Evolutionary conservation across 2,329 filamentous ascomycete species (phyloP), one percentile per base, ranked within the genome.

Genomic region (Xylariales sp.): DNA sequence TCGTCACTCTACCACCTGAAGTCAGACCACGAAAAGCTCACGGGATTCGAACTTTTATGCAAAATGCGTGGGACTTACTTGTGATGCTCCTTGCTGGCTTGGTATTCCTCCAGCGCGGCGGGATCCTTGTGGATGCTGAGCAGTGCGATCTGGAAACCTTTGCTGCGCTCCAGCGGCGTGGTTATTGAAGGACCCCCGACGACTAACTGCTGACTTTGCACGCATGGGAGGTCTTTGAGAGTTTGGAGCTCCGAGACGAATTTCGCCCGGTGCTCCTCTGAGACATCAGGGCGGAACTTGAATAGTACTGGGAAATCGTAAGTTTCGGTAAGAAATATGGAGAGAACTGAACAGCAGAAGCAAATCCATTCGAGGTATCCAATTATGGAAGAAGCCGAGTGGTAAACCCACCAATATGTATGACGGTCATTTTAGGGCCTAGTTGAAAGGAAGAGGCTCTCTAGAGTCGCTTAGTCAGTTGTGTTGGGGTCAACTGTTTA

Each of bases 161-260:
- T 73, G 51, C 71, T 76, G 14, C 66, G 59, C 23, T 69, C 69
- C 7, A 70, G 65, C 0, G 73, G 72, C 16, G 69, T 60, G 0
- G 73, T 77, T 5, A 77, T 60, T 0, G 71, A 74, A 0, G 72
- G 72, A 0, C 73, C 70, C 0, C 74, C 74, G 5, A 76, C 72
- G 1, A 72, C 50, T 1, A 77, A 61, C 2, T 64, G 62, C n/a
- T 65, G 59, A 11, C 66, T 50, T 33, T 72, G 63, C 16, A 77
- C 72, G 28, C 65, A 73, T 0, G 69, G 43, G 4, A 77, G 55
- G 3, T 50, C 38, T 29, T 70, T 72, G n/a, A 78, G 60, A 1
- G 62, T 63, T 41, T 68, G 72, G 5, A 76, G 57, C 40, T 76
- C 65, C 0, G 43, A 46, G 18, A 69, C 58, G 29, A 76, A 76